Conservation (phyloP, 805 yeast genomes). For the Candida pini region DNA sequence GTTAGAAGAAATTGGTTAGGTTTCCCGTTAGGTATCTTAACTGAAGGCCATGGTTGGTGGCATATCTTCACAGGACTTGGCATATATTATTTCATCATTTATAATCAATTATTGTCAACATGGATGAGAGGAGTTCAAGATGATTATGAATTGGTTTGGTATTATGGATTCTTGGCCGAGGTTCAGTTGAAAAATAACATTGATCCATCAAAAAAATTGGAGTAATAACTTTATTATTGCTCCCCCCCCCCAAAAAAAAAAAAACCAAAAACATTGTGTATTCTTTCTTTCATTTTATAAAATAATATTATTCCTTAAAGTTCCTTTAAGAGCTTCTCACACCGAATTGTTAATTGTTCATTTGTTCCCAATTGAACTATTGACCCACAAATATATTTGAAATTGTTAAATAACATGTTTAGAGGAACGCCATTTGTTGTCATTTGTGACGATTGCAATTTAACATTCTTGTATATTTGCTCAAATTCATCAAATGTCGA, state of each 20-base stretch:
- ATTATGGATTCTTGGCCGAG: constrained; percentile 49
- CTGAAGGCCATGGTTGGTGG: constrained; percentile 99
- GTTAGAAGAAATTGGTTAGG: constrained; percentile 59
- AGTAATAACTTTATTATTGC: not conserved
- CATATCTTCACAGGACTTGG: constrained; percentile 83
- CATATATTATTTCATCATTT: constrained; percentile 78
- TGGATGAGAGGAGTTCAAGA: constrained; percentile 55
- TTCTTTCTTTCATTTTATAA: not conserved
- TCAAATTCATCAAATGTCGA: constrained; percentile 7
- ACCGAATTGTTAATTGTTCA: not conserved
- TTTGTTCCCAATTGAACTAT: constrained; percentile 5
- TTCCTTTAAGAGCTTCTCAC: constrained; percentile 1
- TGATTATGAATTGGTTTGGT: constrained; percentile 54
- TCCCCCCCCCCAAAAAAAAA: too few species aligned
- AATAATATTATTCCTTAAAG: not conserved
- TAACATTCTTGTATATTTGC: constrained; percentile 3
- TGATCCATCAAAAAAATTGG: constrained; percentile 4
- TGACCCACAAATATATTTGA: constrained; percentile 14
- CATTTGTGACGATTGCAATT: constrained; percentile 3
- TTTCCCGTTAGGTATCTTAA: constrained; percentile 75
- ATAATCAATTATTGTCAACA: constrained; percentile 68
- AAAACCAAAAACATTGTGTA: too few species aligned
- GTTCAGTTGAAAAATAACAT: constrained; percentile 25
- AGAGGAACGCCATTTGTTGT: constrained; percentile 4
- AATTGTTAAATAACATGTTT: constrained; percentile 12